Conservation (phyloP, 257 asterid genomes). For the Vinca minor region DNA sequence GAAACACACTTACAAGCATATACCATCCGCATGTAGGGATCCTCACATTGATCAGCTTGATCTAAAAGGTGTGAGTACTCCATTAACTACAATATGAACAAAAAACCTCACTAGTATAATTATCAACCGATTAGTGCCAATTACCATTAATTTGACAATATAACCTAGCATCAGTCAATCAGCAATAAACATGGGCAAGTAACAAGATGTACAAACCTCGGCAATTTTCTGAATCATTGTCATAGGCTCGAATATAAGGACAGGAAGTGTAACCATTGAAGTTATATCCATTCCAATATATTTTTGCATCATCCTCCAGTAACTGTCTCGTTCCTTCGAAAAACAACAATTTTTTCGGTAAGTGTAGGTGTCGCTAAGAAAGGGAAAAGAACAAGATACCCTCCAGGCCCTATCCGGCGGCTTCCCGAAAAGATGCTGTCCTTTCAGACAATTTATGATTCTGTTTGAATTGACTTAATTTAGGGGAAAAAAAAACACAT, state of each 20-base stretch:
- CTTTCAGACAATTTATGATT: too few species aligned
- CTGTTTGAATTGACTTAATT: not conserved
- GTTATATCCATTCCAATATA: constrained; percentile 92
- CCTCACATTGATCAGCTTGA: constrained; percentile 87
- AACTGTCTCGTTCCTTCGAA: constrained; percentile 78
- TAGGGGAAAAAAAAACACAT: not conserved
- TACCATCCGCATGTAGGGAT: constrained; percentile 88
- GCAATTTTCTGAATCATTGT: constrained; percentile 99
- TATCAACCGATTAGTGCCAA: not conserved
- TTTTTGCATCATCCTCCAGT: constrained; percentile 97
- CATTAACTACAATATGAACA: constrained; percentile 59
- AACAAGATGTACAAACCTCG: constrained; percentile 51
- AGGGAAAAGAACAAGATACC: not conserved
- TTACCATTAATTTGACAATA: not conserved
- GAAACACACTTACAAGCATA: constrained; percentile 50
- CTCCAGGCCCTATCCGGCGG: too few species aligned
- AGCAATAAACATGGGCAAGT: constrained; percentile 13
- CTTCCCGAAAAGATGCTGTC: too few species aligned
- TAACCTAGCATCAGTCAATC: not conserved
- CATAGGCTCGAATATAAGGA: constrained; percentile 96
- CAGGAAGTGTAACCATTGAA: constrained; percentile 99
- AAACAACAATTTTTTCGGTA: constrained; percentile 9
- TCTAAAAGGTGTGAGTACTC: constrained; percentile 86
- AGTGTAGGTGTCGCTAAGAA: not conserved
- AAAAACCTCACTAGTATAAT: constrained; percentile 5